Conservation (phyloP, 2,329 filamentous ascomycete genomes). For the Emmonsia crescens region DNA sequence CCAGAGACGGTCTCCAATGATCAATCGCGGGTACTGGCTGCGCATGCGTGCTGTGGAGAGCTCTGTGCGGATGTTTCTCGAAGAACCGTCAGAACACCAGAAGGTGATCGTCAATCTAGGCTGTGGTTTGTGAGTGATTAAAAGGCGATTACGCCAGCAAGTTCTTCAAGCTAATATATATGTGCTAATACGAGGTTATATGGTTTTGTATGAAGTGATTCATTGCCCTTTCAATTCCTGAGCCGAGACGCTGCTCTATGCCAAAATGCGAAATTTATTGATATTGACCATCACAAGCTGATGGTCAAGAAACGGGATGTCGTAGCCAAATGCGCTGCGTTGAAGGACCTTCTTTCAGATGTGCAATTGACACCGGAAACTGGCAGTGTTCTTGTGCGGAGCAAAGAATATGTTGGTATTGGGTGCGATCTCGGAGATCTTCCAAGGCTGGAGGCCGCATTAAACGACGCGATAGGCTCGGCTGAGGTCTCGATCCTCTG, state of each 20-base stretch:
- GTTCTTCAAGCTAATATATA: background rate
- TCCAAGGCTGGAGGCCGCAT: slow-evolving; percentile 45
- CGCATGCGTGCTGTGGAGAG: slow-evolving; percentile 73
- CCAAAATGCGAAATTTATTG: slow-evolving; percentile 56
- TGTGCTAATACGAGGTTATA: slow-evolving; percentile 9
- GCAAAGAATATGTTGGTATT: slow-evolving; percentile 63
- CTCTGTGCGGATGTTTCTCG: slow-evolving; percentile 63
- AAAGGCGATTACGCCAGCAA: background rate
- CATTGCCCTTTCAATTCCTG: slow-evolving; percentile 74
- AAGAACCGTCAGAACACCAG: slow-evolving; percentile 41
- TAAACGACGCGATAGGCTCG: slow-evolving; percentile 47
- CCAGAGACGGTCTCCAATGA: slow-evolving; percentile 71
- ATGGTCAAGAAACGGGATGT: slow-evolving; percentile 4
- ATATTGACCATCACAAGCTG: slow-evolving; percentile 75
- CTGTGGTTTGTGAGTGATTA: slow-evolving; percentile 69
- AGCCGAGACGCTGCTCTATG: slow-evolving; percentile 52
- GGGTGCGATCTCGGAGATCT: slow-evolving; percentile 72
- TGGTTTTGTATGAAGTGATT: slow-evolving; percentile 50
- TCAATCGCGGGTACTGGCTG: slow-evolving; percentile 83
- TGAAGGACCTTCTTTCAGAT: slow-evolving; percentile 44
- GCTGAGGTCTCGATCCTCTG: slow-evolving; percentile 58
- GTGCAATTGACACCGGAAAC: slow-evolving; percentile 27
- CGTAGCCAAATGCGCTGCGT: slow-evolving; percentile 31
- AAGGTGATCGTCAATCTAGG: slow-evolving; percentile 78
- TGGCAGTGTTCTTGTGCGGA: slow-evolving; percentile 46